Conservation (phyloP, 768 basidiomycete genomes). For the Tylopilus balloui region DNA sequence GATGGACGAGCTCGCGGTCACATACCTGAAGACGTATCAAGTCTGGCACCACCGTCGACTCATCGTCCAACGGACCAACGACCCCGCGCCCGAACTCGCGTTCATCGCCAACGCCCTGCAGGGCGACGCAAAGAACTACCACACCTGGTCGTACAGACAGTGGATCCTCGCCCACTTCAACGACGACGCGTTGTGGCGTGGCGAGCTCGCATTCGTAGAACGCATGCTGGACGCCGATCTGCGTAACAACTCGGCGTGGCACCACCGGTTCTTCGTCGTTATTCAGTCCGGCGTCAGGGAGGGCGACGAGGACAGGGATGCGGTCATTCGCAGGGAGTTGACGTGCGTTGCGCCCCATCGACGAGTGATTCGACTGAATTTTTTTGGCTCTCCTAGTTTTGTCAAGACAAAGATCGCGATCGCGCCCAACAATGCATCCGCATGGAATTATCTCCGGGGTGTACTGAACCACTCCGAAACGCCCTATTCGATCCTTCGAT, state of each 20-base stretch:
- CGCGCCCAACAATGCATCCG: conserved; percentile 89
- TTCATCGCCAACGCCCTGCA: conserved; percentile 74
- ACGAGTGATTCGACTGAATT: background rate
- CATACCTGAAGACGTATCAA: conserved; percentile 92
- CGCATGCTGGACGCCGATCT: conserved; percentile 68
- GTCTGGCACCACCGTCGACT: conserved; percentile 94
- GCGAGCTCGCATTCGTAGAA: conserved; percentile 75
- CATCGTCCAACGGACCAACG: conserved; percentile 53
- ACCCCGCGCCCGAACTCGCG: conserved; percentile 62
- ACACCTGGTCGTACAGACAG: conserved; percentile 98
- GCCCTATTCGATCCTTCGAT: conserved; percentile 50
- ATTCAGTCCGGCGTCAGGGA: conserved; percentile 60
- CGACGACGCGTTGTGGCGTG: conserved; percentile 62
- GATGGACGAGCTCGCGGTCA: conserved; percentile 83
- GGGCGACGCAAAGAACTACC: conserved; percentile 92
- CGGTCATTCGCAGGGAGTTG: conserved; percentile 64
- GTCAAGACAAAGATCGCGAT: conserved; percentile 78
- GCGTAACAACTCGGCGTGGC: conserved; percentile 97
- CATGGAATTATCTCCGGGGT: conserved; percentile 96
- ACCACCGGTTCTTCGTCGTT: conserved; percentile 88
- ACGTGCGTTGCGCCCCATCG: conserved; percentile 49
- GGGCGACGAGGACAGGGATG: conserved; percentile 58
- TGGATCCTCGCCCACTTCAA: conserved; percentile 89
- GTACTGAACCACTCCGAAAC: conserved; percentile 58
- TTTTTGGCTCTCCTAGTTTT: conserved; percentile 45